phyloP scores from a whole-genome alignment of 2,329 filamentous ascomycete genomes.

The Talaromyces sp. region DNA sequence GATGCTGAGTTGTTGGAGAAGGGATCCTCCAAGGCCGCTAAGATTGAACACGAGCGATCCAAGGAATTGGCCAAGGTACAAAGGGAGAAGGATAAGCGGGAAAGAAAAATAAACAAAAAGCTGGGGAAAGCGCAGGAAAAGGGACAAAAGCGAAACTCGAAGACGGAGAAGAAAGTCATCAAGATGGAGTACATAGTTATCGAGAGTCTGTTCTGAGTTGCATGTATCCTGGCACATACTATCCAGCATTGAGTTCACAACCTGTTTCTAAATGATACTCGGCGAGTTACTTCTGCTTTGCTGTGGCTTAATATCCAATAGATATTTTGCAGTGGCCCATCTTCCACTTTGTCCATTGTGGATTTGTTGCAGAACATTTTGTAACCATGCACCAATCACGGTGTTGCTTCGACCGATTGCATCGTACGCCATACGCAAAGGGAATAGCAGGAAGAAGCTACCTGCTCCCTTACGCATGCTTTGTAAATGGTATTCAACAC shows the following conservation, averaged over 20 bases:
- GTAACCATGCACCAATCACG: slow-evolving; percentile 1
- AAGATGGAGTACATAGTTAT: slow-evolving; percentile 11
- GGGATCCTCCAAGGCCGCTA: neutral
- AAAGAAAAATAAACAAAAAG: neutral
- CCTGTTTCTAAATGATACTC: neutral
- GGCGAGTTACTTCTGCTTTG: neutral
- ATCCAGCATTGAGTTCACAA: neutral
- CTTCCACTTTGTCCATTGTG: slow-evolving; percentile 6
- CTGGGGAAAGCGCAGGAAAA: neutral
- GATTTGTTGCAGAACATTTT: slow-evolving; percentile 1
- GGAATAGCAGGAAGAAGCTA: slow-evolving; percentile 5
- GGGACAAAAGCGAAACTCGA: neutral
- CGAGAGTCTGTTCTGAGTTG: neutral
- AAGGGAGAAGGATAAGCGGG: neutral
- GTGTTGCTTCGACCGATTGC: neutral
- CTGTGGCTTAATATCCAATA: slow-evolving; percentile 1
- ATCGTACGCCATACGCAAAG: slow-evolving; percentile 8
- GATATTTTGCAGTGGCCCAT: slow-evolving; percentile 8
- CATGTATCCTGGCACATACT: too few relatives aligned
- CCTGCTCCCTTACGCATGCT: slow-evolving; percentile 9
- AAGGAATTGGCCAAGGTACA: slow-evolving; percentile 1
- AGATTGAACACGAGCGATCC: neutral
- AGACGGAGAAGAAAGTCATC: neutral
- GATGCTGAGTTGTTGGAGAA: neutral
- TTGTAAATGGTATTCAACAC: slow-evolving; percentile 9